These are phyloP conservation scores for Acanthamoeba culbertsoni DNA, from an alignment of 208 protist species.

Conservation along the genomic window DNA sequence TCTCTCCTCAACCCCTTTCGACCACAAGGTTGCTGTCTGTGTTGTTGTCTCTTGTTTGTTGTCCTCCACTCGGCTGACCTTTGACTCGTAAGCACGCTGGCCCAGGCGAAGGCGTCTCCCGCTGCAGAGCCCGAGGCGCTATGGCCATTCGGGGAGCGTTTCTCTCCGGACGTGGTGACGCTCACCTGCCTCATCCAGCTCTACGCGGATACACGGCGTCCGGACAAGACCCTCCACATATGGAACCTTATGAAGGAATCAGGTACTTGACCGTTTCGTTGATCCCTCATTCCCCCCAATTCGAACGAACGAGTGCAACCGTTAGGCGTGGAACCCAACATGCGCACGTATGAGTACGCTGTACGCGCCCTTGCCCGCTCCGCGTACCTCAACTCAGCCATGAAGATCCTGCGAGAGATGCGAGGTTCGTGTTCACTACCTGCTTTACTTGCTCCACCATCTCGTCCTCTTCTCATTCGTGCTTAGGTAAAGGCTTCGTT, in stretches of 20 bases:
- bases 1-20: neutral
- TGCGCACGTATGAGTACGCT: neutral
- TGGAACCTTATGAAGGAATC: constrained; percentile 17
- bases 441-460: neutral
- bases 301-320: neutral
- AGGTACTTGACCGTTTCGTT: neutral
- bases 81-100: neutral
- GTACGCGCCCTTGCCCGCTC: neutral
- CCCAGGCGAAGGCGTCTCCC: neutral
- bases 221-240: neutral
- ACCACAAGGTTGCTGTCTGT: neutral
- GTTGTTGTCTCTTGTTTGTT: neutral
- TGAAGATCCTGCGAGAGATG: constrained; percentile 30
- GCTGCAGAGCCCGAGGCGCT: neutral
- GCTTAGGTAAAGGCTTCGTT: neutral
- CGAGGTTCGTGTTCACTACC: neutral
- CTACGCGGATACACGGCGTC: neutral
- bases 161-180: neutral
- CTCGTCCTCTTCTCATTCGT: neutral
- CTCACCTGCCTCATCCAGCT: neutral
- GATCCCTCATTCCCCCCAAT: neutral
- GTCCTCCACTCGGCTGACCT: neutral
- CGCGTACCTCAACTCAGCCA: neutral
- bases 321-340: neutral
- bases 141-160: neutral